Conservation (phyloP, 768 basidiomycete genomes). For the Saitozyma sp. region DNA sequence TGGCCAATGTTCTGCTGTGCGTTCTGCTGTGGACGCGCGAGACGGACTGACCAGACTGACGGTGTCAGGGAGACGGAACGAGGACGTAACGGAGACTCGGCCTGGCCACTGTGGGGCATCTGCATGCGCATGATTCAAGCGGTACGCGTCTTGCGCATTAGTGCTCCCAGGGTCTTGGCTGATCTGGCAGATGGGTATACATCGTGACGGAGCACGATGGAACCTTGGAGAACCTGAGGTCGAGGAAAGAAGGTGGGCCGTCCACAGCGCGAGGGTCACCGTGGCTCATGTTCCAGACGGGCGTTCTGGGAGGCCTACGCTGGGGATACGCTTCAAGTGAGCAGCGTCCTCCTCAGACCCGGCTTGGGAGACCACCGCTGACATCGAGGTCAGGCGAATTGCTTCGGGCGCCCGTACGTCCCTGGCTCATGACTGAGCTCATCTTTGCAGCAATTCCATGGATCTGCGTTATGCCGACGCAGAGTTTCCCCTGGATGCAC, state of each 20-base stretch:
- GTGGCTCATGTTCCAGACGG: too few species aligned
- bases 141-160: neutral
- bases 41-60: neutral
- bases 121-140: conserved; percentile 26
- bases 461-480: neutral
- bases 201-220: conserved; percentile 18
- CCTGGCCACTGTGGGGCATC: conserved; percentile 38
- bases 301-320: conserved; percentile 21
- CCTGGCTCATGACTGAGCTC: neutral
- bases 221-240: conserved; percentile 4
- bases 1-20: conserved; percentile 25
- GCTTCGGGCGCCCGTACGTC: conserved; percentile 10
- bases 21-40: neutral
- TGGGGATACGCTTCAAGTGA: conserved; percentile 8
- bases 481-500: neutral
- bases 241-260: conserved; percentile 7
- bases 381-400: conserved; percentile 10
- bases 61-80: conserved; percentile 23
- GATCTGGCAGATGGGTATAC: conserved; percentile 16
- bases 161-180: neutral
- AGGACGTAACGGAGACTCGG: conserved; percentile 31
- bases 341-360: too few species aligned
- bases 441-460: neutral
- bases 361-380: too few species aligned
- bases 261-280: too few species aligned